Evolutionary conservation across 116 monocot species (phyloP).

Genomic region (Papilionanthe hybrid): DNA sequence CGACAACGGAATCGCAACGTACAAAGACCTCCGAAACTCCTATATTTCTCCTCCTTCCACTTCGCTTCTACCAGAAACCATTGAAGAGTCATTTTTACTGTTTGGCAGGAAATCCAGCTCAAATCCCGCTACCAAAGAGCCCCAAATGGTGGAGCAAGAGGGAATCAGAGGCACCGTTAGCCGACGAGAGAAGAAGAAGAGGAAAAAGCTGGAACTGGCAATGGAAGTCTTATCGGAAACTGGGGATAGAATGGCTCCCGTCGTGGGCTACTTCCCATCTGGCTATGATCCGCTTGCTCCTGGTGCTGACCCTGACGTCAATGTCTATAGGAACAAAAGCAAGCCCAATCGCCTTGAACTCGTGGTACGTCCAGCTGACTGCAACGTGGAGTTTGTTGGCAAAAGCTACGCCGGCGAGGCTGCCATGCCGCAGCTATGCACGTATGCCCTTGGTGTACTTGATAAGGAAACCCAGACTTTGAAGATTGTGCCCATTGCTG

Average conservation of each 20-base stretch:
- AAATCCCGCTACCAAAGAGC: no score
- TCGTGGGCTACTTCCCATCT: conserved; percentile 81
- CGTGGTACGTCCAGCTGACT: conserved; percentile 39
- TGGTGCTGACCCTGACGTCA: conserved; percentile 12
- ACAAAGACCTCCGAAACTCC: no score
- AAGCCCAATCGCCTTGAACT: conserved; percentile 38
- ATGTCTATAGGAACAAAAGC: conserved; percentile 34
- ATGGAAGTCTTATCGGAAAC: conserved; percentile 31
- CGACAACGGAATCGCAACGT: no score
- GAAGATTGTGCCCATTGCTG: conserved; percentile 68
- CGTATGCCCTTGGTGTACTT: conserved; percentile 67
- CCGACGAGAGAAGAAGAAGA: conserved; percentile 22
- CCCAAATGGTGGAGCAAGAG: conserved; percentile 10
- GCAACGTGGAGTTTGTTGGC: conserved; percentile 69
- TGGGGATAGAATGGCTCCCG: conserved; percentile 35
- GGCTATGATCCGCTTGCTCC: conserved; percentile 49
- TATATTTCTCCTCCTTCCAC: no score
- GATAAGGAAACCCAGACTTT: conserved; percentile 67
- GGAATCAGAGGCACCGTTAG: background rate
- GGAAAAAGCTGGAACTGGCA: conserved; percentile 30
- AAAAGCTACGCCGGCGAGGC: conserved; percentile 76
- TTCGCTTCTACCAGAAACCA: no score
- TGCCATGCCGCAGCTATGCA: conserved; percentile 51
- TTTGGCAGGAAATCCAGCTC: no score
- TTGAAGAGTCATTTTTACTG: no score